Evolutionary conservation across 192 early-diverging fungal species (phyloP).

Genomic region (Podila epigama): DNA sequence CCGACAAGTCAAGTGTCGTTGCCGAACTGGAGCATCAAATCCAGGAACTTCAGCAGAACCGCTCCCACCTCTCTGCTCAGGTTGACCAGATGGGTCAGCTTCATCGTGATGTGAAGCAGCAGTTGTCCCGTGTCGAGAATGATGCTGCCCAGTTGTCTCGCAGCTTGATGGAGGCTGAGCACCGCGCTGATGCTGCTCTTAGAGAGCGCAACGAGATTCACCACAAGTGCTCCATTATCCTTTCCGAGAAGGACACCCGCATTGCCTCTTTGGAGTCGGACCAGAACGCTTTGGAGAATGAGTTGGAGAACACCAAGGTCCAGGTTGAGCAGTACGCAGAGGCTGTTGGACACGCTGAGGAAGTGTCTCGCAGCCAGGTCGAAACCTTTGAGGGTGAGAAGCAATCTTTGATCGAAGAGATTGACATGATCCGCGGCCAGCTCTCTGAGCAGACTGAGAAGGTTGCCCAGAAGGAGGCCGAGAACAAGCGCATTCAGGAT

Average conservation of each 20-base stretch:
- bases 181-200: slow-evolving; percentile 36
- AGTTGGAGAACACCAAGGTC: slow-evolving; percentile 14
- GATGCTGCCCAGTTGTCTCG: slow-evolving; percentile 20
- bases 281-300: slow-evolving; percentile 1
- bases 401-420: slow-evolving; percentile 23
- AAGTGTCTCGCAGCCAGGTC: slow-evolving; percentile 1
- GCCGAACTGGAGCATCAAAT: slow-evolving; percentile 29
- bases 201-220: slow-evolving; percentile 39
- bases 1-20: slow-evolving; percentile 12
- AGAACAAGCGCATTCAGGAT: slow-evolving; percentile 11
- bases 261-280: slow-evolving; percentile 8
- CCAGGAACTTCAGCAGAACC: slow-evolving; percentile 41
- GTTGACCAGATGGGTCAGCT: slow-evolving; percentile 21
- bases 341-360: slow-evolving; percentile 9
- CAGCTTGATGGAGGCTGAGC: slow-evolving; percentile 30
- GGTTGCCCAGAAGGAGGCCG: slow-evolving; percentile 13
- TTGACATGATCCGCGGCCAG: slow-evolving; percentile 8
- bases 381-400: slow-evolving; percentile 19
- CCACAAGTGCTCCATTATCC: slow-evolving; percentile 33
- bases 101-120: slow-evolving; percentile 28
- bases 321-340: slow-evolving; percentile 19
- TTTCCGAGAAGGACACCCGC: slow-evolving; percentile 29
- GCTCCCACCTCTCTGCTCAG: slow-evolving; percentile 28
- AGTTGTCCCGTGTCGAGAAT: slow-evolving; percentile 27
- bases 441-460: slow-evolving; percentile 13